Conservation (phyloP, 805 yeast species). For the Kockiozyma suomiensis region DNA sequence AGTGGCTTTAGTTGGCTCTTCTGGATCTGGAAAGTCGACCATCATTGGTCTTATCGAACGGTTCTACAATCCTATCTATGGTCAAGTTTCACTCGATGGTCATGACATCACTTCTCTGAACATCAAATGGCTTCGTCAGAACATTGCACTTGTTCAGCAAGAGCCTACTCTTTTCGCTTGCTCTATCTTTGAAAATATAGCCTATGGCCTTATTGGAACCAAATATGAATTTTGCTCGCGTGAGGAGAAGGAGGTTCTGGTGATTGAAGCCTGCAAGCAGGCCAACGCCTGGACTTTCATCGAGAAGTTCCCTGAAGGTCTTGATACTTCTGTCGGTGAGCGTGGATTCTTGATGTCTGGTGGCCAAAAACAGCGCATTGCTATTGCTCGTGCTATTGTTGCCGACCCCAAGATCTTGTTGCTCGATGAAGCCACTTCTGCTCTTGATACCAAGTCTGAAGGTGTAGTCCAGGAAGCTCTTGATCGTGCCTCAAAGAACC, state of each 20-base stretch:
- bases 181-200: conserved; percentile 75
- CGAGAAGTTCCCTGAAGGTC: conserved; percentile 53
- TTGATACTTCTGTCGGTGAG: conserved; percentile 56
- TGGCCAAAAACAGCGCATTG: conserved; percentile 68
- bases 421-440: conserved; percentile 70
- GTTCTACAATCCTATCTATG: conserved; percentile 78
- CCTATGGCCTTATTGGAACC: conserved; percentile 63
- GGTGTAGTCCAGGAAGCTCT: conserved; percentile 61
- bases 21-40: conserved; percentile 95
- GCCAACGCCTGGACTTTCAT: conserved; percentile 59
- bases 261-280: conserved; percentile 50
- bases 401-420: conserved; percentile 57
- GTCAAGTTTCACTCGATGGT: conserved; percentile 80
- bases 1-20: conserved; percentile 93
- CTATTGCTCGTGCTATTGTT: conserved; percentile 62
- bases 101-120: conserved; percentile 74
- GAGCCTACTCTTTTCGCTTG: conserved; percentile 94
- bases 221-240: conserved; percentile 41
- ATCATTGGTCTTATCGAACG: conserved; percentile 81
- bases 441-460: conserved; percentile 63
- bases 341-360: conserved; percentile 65
- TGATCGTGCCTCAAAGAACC: conserved; percentile 38
- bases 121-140: conserved; percentile 69
- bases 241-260: conserved; percentile 44
- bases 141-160: conserved; percentile 91